Percentiles rank a stretch among this genome's conserved stretches.
Evolutionary conservation across 2,329 filamentous ascomycete species (phyloP).

Genomic region (Diaporthe helianthi): DNA sequence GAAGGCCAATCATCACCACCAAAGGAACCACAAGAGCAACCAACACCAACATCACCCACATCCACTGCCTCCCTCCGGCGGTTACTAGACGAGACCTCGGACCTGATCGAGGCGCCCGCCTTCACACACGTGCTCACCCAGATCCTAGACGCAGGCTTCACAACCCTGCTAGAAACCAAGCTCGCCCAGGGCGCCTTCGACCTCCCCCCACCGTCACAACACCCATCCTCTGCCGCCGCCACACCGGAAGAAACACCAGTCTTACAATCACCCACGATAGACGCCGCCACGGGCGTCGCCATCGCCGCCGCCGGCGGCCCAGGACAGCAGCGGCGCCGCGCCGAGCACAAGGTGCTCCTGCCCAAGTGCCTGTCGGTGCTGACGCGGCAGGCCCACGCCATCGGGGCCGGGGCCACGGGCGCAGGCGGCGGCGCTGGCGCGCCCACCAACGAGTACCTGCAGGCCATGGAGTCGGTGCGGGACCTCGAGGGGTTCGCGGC

Average conservation of each 20-base stretch:
- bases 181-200: constrained; percentile 83
- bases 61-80: constrained; percentile 73
- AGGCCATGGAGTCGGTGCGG: constrained; percentile 76
- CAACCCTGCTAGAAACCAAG: constrained; percentile 81
- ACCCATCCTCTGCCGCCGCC: constrained; percentile 32
- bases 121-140: constrained; percentile 87
- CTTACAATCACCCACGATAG: constrained; percentile 5
- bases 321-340: constrained; percentile 59
- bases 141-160: constrained; percentile 87
- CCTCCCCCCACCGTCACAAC: constrained; percentile 43
- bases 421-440: neutral
- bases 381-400: constrained; percentile 87
- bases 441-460: constrained; percentile 70
- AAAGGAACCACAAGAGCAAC: neutral
- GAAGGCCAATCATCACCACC: neutral
- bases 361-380: constrained; percentile 90
- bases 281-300: constrained; percentile 38
- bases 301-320: constrained; percentile 56
- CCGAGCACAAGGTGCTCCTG: constrained; percentile 71
- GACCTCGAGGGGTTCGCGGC: constrained; percentile 86
- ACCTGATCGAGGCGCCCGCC: constrained; percentile 91
- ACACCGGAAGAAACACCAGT: neutral
- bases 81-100: constrained; percentile 92
- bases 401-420: constrained; percentile 70
- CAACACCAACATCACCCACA: constrained; percentile 42